Conservation (phyloP, 2,329 filamentous ascomycete species). For the Fusarium marasasianum region DNA sequence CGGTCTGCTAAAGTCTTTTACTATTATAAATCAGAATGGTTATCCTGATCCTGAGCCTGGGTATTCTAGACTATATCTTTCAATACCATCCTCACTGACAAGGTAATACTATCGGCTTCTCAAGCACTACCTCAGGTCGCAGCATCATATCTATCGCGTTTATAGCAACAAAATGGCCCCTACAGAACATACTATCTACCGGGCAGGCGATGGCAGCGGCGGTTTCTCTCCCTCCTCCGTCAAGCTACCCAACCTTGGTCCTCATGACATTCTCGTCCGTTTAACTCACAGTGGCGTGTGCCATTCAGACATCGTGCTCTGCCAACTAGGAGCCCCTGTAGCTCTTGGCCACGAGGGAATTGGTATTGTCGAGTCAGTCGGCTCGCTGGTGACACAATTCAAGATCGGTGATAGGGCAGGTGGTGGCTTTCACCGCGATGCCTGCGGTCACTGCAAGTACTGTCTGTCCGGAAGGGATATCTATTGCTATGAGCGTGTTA, state of each 20-base stretch:
- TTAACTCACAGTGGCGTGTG: slow-evolving; percentile 10
- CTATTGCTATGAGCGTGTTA: slow-evolving; percentile 9
- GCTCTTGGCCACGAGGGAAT: slow-evolving; percentile 1
- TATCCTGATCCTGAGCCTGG: fast-evolving
- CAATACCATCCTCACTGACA: not conserved
- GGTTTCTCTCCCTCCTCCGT: not conserved
- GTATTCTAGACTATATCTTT: not conserved
- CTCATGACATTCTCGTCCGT: not conserved
- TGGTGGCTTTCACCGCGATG: slow-evolving; percentile 2
- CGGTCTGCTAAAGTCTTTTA: fast-evolving
- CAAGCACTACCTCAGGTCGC: fast-evolving
- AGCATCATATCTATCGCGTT: fast-evolving
- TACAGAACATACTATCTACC: not conserved
- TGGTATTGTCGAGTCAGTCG: not conserved
- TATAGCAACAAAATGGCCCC: not conserved
- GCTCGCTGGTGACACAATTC: slow-evolving; percentile 3
- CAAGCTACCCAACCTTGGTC: not conserved
- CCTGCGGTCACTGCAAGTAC: slow-evolving; percentile 6
- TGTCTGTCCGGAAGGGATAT: not conserved
- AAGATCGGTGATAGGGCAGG: not conserved
- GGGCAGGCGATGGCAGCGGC: not conserved
- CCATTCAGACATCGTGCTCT: not conserved
- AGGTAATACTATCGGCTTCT: fast-evolving
- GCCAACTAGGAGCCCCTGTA: not conserved
- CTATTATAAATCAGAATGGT: not conserved